Conservation (phyloP, 2,329 filamentous ascomycete species). For the Xylaria sp. region DNA sequence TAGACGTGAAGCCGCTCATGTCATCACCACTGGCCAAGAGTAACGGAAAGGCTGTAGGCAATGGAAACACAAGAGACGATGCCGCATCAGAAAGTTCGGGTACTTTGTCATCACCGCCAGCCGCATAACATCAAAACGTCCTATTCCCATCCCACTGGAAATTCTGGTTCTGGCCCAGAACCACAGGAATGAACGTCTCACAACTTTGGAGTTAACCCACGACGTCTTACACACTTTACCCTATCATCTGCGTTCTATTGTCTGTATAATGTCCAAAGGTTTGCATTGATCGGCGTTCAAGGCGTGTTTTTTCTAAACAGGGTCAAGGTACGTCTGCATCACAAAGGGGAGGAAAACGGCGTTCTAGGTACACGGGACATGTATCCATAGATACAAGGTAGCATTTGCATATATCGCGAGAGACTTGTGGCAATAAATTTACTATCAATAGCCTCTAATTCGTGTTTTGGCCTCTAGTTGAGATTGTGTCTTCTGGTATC, state of each 20-base stretch:
- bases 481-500: slow-evolving; percentile 26
- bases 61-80: slow-evolving; percentile 52
- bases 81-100: slow-evolving; percentile 67
- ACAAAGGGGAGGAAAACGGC: slow-evolving; percentile 38
- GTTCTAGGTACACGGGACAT: slow-evolving; percentile 37
- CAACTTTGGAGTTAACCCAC: neutral
- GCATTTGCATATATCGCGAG: slow-evolving; percentile 43
- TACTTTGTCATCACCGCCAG: slow-evolving; percentile 65
- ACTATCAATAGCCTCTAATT: neutral
- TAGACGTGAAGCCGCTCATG: slow-evolving; percentile 58
- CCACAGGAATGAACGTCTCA: slow-evolving; percentile 6
- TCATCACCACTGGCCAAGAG: slow-evolving; percentile 62
- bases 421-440: slow-evolving; percentile 28
- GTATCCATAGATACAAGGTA: slow-evolving; percentile 36
- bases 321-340: slow-evolving; percentile 43
- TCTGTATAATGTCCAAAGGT: slow-evolving; percentile 44
- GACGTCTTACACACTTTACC: slow-evolving; percentile 14
- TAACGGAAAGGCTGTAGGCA: slow-evolving; percentile 54
- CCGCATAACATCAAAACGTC: slow-evolving; percentile 38
- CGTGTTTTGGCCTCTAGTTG: neutral
- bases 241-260: slow-evolving; percentile 32
- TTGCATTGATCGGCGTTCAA: slow-evolving; percentile 46
- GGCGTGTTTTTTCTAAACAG: slow-evolving; percentile 38
- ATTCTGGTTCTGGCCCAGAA: neutral
- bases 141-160: slow-evolving; percentile 7